A percentile compares a stretch with the other conserved stretches of the same genome.
These are phyloP conservation scores for Chrysoporthe deuterocubensis DNA, from an alignment of 2,329 filamentous ascomycete species.

Conservation along the genomic window DNA sequence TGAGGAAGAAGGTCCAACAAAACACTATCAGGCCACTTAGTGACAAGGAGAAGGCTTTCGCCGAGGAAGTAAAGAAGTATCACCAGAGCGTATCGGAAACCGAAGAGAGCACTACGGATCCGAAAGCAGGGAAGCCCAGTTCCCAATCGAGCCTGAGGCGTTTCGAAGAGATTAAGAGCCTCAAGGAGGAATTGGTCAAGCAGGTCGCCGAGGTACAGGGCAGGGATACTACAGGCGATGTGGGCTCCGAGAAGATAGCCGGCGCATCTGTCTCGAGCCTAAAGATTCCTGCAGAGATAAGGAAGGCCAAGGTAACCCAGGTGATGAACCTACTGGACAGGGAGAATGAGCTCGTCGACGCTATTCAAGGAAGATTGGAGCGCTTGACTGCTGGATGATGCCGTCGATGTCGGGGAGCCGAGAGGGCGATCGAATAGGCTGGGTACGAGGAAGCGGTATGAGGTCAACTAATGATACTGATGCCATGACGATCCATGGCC, in stretches of 20 bases:
- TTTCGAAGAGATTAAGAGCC: slow-evolving; percentile 58
- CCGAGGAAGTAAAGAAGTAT: slow-evolving; percentile 46
- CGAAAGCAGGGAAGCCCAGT: slow-evolving; percentile 37
- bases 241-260: slow-evolving; percentile 31
- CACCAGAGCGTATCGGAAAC: slow-evolving; percentile 47
- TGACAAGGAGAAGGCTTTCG: slow-evolving; percentile 63
- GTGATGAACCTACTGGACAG: slow-evolving; percentile 67
- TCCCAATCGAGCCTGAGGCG: slow-evolving; percentile 59
- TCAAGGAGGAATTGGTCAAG: slow-evolving; percentile 57
- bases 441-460: slow-evolving; percentile 11
- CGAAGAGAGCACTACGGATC: slow-evolving; percentile 35
- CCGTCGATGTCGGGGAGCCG: slow-evolving; percentile 4
- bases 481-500: slow-evolving; percentile 8
- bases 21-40: slow-evolving; percentile 58
- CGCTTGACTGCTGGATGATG: slow-evolving; percentile 48
- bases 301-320: slow-evolving; percentile 65
- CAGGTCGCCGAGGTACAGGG: slow-evolving; percentile 51
- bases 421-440: slow-evolving; percentile 11
- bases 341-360: slow-evolving; percentile 71
- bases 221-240: slow-evolving; percentile 36
- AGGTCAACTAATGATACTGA: slow-evolving; percentile 24
- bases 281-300: slow-evolving; percentile 62
- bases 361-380: slow-evolving; percentile 65
- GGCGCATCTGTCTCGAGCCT: slow-evolving; percentile 46
- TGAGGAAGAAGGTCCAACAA: slow-evolving; percentile 56